phyloP scores from a whole-genome alignment of 306 rosid species.

The Aeschynomene evenia region DNA sequence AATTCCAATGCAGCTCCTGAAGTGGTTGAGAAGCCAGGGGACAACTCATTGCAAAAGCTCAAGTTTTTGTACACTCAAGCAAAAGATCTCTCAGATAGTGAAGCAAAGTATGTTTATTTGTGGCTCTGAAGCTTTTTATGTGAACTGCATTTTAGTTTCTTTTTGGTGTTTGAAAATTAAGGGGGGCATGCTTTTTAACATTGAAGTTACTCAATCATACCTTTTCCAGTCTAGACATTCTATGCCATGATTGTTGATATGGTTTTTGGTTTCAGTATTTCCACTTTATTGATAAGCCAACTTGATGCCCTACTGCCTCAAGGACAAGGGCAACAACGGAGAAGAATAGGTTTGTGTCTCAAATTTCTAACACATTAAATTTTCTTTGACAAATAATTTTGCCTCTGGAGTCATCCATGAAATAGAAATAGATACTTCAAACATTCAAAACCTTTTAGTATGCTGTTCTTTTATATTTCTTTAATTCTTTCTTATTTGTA shows the following conservation, averaged over 20 bases:
- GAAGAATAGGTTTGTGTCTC: conserved; percentile 76
- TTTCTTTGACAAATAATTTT: conserved; percentile 15
- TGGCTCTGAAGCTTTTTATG: conserved; percentile 24
- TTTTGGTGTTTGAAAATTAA: not conserved
- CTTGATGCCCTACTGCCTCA: conserved; percentile 76
- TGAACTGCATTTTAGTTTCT: not conserved
- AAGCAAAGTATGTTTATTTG: conserved; percentile 56
- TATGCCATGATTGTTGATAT: conserved; percentile 25
- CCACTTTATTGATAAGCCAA: conserved; percentile 52
- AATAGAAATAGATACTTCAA: not conserved
- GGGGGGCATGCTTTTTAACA: not conserved
- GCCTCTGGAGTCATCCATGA: not conserved
- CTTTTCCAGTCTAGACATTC: conserved; percentile 20
- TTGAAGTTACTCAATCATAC: not conserved
- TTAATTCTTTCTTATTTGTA: conserved; percentile 3
- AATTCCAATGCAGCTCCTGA: conserved; percentile 69
- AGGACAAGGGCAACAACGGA: conserved; percentile 77
- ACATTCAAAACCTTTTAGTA: conserved; percentile 6
- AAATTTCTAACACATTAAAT: conserved; percentile 4
- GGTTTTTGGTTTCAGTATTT: conserved; percentile 60
- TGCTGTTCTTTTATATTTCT: conserved; percentile 9
- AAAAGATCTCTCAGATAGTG: conserved; percentile 77
- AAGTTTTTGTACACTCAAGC: conserved; percentile 71
- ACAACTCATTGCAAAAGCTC: conserved; percentile 68
- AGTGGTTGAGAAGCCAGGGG: conserved; percentile 97